Evolutionary conservation across 176 grass and related monocot genomes (phyloP).

Genomic region (Thinopyrum elongatum): DNA sequence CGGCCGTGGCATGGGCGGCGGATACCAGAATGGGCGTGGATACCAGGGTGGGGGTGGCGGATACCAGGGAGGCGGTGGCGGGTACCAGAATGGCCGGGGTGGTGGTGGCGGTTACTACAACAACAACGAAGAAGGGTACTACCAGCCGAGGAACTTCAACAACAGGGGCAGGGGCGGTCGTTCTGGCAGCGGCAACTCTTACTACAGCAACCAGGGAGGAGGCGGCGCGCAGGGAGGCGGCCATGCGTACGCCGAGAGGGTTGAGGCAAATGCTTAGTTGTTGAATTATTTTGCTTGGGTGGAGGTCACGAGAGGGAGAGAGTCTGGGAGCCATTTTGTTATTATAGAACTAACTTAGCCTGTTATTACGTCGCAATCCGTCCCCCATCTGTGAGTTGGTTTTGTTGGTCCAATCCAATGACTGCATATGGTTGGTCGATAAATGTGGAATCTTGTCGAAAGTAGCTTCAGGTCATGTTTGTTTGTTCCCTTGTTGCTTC

Average conservation of each 20-base stretch:
- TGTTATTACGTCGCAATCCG: too few relatives aligned
- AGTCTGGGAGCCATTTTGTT: slow-evolving; percentile 49
- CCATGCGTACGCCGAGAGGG: slow-evolving; percentile 12
- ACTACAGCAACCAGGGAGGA: slow-evolving; percentile 49
- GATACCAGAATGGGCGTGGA: slow-evolving; percentile 21
- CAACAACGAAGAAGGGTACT: slow-evolving; percentile 49
- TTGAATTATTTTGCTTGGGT: slow-evolving; percentile 25
- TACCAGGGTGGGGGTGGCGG: slow-evolving; percentile 37
- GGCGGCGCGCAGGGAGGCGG: slow-evolving; percentile 26
- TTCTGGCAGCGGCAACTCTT: slow-evolving; percentile 34
- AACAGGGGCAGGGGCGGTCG: slow-evolving; percentile 59
- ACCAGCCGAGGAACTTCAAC: slow-evolving; percentile 61
- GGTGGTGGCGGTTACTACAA: slow-evolving; percentile 1
- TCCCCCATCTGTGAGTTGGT: slow-evolving; percentile 28
- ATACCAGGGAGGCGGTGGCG: slow-evolving; percentile 9
- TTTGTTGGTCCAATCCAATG: slow-evolving; percentile 27
- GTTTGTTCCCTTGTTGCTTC: not conserved
- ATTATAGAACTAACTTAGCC: slow-evolving; percentile 63
- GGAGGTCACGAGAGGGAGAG: slow-evolving; percentile 19
- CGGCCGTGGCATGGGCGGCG: slow-evolving; percentile 38
- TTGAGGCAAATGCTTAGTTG: slow-evolving; percentile 53
- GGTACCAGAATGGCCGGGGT: slow-evolving; percentile 34
- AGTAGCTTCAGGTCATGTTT: slow-evolving; percentile 26
- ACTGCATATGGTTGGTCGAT: slow-evolving; percentile 56
- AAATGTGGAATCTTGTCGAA: slow-evolving; percentile 36